phyloP scores from a whole-genome alignment of 2,329 filamentous ascomycete species.

The Blastomyces gilchristii region DNA sequence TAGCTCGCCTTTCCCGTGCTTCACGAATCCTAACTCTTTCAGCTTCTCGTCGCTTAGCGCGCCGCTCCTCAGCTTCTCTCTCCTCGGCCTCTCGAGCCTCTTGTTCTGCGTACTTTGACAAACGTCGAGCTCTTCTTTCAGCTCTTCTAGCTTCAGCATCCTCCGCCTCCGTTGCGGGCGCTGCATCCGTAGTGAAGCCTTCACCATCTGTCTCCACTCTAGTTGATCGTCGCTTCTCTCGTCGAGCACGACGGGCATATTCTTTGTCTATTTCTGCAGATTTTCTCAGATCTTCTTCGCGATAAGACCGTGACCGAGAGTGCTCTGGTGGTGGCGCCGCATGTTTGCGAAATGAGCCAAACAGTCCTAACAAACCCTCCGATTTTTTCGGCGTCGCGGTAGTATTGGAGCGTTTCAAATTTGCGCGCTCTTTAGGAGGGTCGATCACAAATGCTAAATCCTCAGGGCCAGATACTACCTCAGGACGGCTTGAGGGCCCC shows the following conservation, averaged over 20 bases:
- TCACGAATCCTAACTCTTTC: conserved; percentile 38
- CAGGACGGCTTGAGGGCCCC: conserved; percentile 36
- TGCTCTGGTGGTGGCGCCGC: conserved; percentile 25
- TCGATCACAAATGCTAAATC: conserved; percentile 44
- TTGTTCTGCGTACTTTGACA: conserved; percentile 29
- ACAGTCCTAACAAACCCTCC: conserved; percentile 49
- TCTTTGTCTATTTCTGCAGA: conserved; percentile 30
- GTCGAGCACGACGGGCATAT: conserved; percentile 25
- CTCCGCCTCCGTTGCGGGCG: conserved; percentile 35
- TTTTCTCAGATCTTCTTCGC: conserved; percentile 27
- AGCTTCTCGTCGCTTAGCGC: conserved; percentile 42
- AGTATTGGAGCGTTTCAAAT: conserved; percentile 52
- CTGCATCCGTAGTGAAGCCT: conserved; percentile 36
- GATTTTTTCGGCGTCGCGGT: conserved; percentile 49
- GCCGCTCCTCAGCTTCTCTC: conserved; percentile 29
- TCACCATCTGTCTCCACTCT: conserved; percentile 43
- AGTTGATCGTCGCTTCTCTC: conserved; percentile 31
- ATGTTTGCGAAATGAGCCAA: conserved; percentile 40
- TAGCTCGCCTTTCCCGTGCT: conserved; percentile 28
- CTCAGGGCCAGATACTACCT: conserved; percentile 39
- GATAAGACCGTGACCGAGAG: conserved; percentile 29
- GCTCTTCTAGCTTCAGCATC: conserved; percentile 53
- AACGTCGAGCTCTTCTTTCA: conserved; percentile 49
- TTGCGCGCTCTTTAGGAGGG: conserved; percentile 39
- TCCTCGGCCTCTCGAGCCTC: conserved; percentile 25